Evolutionary conservation across 2,329 filamentous ascomycete species (phyloP).

Genomic region (Fusarium incarnatum): DNA sequence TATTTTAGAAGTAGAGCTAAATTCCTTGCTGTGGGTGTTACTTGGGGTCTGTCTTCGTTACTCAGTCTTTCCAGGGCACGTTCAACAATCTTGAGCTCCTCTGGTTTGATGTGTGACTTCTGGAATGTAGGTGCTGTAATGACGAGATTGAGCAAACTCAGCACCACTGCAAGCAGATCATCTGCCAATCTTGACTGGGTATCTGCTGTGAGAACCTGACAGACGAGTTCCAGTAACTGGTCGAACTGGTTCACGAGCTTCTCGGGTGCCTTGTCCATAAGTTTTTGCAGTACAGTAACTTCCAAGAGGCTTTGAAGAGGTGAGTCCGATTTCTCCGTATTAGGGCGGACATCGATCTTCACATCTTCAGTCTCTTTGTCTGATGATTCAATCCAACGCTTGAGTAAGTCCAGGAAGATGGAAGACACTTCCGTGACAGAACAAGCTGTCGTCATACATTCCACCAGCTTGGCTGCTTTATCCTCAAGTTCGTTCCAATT

Average conservation of each 20-base stretch:
- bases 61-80: conserved; percentile 60
- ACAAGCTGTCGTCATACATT: conserved; percentile 61
- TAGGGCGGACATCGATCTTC: conserved; percentile 47
- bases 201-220: conserved; percentile 66
- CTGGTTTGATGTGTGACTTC: conserved; percentile 58
- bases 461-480: conserved; percentile 62
- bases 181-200: conserved; percentile 57
- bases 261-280: conserved; percentile 72
- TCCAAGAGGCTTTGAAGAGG: conserved; percentile 64
- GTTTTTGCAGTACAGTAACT: conserved; percentile 71
- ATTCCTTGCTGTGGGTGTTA: conserved; percentile 67
- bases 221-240: conserved; percentile 73
- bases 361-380: conserved; percentile 45
- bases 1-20: conserved; percentile 67
- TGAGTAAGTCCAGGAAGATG: conserved; percentile 70
- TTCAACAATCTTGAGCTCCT: conserved; percentile 60
- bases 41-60: conserved; percentile 52
- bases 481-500: conserved; percentile 60
- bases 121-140: conserved; percentile 68
- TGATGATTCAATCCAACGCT: conserved; percentile 63
- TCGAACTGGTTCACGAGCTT: conserved; percentile 72
- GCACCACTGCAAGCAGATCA: conserved; percentile 63
- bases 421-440: conserved; percentile 68
- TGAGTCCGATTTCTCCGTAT: conserved; percentile 50
- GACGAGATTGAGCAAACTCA: conserved; percentile 72